Conservation (phyloP, 768 basidiomycete genomes). For the Megacollybia marginata region DNA sequence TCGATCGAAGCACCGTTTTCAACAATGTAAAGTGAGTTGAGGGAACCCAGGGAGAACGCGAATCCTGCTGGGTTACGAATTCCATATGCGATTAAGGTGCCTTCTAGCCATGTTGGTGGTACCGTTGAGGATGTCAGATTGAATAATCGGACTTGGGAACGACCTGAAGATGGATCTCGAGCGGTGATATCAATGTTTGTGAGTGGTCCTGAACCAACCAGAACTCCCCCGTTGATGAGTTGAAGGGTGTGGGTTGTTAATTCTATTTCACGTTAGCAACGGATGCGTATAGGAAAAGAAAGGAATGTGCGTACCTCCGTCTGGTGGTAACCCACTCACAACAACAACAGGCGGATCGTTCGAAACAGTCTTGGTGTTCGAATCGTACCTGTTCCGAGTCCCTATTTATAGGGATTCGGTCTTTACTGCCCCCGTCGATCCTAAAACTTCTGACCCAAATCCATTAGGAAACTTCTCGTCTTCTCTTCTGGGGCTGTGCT, state of each 20-base stretch:
- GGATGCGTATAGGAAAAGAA: background rate
- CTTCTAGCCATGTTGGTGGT: constrained; percentile 25
- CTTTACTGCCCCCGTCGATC: too few relatives aligned
- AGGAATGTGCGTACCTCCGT: constrained; percentile 14
- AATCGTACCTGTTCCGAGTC: too few relatives aligned
- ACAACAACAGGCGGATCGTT: too few relatives aligned
- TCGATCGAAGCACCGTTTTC: constrained; percentile 40
- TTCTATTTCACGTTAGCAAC: constrained; percentile 16
- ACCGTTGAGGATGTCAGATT: too few relatives aligned
- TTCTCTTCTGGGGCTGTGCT: too few relatives aligned
- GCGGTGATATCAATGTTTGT: constrained; percentile 36
- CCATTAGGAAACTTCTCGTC: too few relatives aligned
- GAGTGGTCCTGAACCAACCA: constrained; percentile 30
- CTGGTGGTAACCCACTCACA: background rate
- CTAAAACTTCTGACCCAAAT: too few relatives aligned
- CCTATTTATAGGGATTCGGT: too few relatives aligned
- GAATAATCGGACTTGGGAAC: constrained; percentile 29
- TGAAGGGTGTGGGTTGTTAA: constrained; percentile 35
- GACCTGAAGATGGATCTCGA: constrained; percentile 32
- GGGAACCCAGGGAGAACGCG: constrained; percentile 20
- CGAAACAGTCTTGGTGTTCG: too few relatives aligned
- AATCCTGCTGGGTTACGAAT: constrained; percentile 39
- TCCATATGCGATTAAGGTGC: constrained; percentile 31
- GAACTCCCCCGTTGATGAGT: constrained; percentile 18
- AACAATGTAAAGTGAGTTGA: constrained; percentile 26